Base-by-base conservation (phyloP, 257 asterid genomes). In the Datura wrightii region DNA sequence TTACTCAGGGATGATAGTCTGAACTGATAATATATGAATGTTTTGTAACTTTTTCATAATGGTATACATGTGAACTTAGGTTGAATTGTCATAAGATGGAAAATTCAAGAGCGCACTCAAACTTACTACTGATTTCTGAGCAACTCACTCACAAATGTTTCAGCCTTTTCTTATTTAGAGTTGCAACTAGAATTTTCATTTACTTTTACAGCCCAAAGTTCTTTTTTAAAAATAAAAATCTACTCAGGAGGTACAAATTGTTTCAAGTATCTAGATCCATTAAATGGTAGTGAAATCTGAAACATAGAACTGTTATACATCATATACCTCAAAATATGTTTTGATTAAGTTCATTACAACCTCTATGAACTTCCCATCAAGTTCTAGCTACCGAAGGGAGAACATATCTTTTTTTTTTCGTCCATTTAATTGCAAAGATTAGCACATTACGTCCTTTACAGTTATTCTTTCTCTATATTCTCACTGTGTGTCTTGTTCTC, bases 211-310 rank as follows among this genome's bases (percentile, higher is more conserved):
- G 37, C 79, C 55, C 4, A 42, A 70, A 9, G 79, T 8, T 67
- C 3, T 2, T 18, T 18, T 42, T 10, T 42, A 8, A 42, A 24
- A 8, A 42, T 11, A 42, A 70, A 14, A 42, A 42, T 42, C 15
- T 42, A 15, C 79, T 70, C 34, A 8, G 37, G 79, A 46, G 55
- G 55, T 70, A 18, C 16, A 6, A 42, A 70, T 18, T 42, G 55
- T 42, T 70, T 70, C 55, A 42, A 42, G 55, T 41, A 24, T 42
- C 79, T 69, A 4, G 53, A 70, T 70, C 79, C 42, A 70, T 70
- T 70, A 7, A 70, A 42, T 70, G 53, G 37, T 11, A 16, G 53
- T 69, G 79, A 16, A 69, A 69, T 69, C 8, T 69, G 55, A 42
- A 70, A 18, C 50, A 41, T 16, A 8, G 18, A 70, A 46, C n/a